These are phyloP conservation scores for Ustilago vetiveriae DNA, from an alignment of 1,284 basidiomycete genomes.

Conservation along the genomic window DNA sequence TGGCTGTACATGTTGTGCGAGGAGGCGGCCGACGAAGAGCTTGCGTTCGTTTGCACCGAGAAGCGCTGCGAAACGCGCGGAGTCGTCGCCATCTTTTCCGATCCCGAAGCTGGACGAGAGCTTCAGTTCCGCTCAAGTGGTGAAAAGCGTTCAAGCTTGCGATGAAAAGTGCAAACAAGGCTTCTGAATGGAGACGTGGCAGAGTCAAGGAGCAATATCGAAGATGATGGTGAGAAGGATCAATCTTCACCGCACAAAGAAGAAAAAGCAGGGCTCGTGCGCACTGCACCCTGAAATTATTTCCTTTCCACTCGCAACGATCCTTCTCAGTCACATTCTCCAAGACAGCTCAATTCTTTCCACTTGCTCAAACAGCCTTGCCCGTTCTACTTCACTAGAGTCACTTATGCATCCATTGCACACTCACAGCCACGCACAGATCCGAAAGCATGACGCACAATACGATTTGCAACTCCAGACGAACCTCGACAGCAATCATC, in stretches of 20 bases:
- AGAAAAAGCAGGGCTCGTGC: constrained; percentile 25
- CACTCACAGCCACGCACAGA: too few relatives aligned
- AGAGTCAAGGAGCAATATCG: not conserved
- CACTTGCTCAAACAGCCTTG: not conserved
- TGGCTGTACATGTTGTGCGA: constrained; percentile 3
- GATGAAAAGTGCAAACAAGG: too few relatives aligned
- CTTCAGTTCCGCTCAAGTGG: too few relatives aligned
- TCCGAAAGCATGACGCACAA: not conserved
- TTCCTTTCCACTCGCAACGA: not conserved
- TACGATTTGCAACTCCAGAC: not conserved
- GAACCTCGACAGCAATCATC: not conserved
- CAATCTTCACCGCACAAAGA: not conserved
- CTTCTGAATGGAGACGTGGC: too few relatives aligned
- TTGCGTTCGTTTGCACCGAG: constrained; percentile 33
- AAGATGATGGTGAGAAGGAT: not conserved
- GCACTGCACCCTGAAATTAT: constrained; percentile 2
- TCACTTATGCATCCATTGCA: too few relatives aligned
- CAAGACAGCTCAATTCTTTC: too few relatives aligned
- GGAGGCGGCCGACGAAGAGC: constrained; percentile 9
- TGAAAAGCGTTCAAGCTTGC: too few relatives aligned
- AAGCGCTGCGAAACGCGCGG: constrained; percentile 32
- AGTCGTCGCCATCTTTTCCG: constrained; percentile 18
- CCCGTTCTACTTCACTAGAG: not conserved
- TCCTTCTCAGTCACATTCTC: too few relatives aligned
- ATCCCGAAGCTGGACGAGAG: not conserved